Evolutionary conservation across 148 eudicot genomes (phyloP), one percentile per base, ranked within the genome.

Genomic region (Rhododendron vialii): DNA sequence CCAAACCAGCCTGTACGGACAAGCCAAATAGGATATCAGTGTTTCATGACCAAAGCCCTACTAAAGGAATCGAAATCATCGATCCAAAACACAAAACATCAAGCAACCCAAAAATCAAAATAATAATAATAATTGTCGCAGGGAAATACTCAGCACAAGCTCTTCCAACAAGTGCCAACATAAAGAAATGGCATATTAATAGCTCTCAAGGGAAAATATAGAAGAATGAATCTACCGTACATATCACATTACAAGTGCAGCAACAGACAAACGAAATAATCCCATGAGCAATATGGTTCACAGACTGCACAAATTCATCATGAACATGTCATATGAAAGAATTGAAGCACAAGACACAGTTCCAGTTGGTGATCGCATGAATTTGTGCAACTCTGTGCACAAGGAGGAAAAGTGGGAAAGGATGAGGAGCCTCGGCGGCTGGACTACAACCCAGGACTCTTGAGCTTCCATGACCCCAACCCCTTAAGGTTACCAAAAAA

Each of bases 1-100:
- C 99, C 92, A 96, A 89, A 84, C 99, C 99, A 91, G 99, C 98
- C 99, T 96, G 89, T 78, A 88, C 4, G 24, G 57, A 14, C 9
- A 61, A 85, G 18, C 2, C 78, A 48, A 45, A 84, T n/a, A 82
- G 22, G 33, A 38, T 36, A 84, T 67, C 24, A 83, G 20, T 20
- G 9, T 20, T 59, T 59, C 65, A 59, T 59, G 73, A 24, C 30
- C 69, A 63, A n/a, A 63, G 30, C 69, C 24, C 69, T 11, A 84
- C 41, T 71, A 0, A 10, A 7, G 43, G 11, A 30, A 26, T 30
- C n/a, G 14, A 75, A 33, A 14, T 59, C 47, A 24, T 74, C 57
- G 36, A 74, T 51, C 35, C 35, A 69, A 47, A 51, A 28, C 35
- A 59, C 24, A 3, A 17, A 36, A 84, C 65, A 84, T 36, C 50